Conservation (phyloP, 345 rosid species). For the Mercurialis annua region DNA sequence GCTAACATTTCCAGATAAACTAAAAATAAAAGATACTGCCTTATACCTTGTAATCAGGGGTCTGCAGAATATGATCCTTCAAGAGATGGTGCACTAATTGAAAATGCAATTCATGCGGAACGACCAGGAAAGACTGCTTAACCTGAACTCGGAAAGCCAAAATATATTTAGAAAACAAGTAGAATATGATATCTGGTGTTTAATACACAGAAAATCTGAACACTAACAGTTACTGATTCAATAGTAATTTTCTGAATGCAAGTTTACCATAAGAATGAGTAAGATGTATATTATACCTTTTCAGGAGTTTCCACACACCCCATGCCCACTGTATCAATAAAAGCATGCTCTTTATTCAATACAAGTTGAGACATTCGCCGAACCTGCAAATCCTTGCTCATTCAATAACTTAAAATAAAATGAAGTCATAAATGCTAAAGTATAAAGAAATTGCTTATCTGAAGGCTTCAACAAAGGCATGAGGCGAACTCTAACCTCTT, state of each 20-base stretch:
- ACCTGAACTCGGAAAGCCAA: constrained; percentile 44
- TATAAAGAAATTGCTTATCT: background rate
- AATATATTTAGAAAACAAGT: background rate
- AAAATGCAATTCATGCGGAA: constrained; percentile 75
- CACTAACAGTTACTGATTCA: background rate
- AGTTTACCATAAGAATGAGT: background rate
- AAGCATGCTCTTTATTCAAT: constrained; percentile 73
- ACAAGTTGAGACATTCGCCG: constrained; percentile 92
- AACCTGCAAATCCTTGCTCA: constrained; percentile 44
- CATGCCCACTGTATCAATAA: constrained; percentile 69
- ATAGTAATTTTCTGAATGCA: background rate
- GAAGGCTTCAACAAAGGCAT: constrained; percentile 11
- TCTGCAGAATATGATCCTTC: constrained; percentile 55
- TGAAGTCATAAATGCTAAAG: constrained; percentile 14
- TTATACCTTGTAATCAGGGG: constrained; percentile 73
- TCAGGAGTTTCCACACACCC: constrained; percentile 79
- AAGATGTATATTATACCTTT: constrained; percentile 41
- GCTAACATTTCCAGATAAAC: background rate
- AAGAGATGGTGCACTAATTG: constrained; percentile 63
- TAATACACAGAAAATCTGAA: background rate
- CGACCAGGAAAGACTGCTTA: constrained; percentile 63
- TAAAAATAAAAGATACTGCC: constrained; percentile 8
- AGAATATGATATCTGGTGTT: background rate
- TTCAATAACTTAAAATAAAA: background rate
- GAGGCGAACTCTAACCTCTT: constrained; percentile 54